Evolutionary conservation across 2,329 filamentous ascomycete genomes (phyloP).

Genomic region (Stemphylium beticola): DNA sequence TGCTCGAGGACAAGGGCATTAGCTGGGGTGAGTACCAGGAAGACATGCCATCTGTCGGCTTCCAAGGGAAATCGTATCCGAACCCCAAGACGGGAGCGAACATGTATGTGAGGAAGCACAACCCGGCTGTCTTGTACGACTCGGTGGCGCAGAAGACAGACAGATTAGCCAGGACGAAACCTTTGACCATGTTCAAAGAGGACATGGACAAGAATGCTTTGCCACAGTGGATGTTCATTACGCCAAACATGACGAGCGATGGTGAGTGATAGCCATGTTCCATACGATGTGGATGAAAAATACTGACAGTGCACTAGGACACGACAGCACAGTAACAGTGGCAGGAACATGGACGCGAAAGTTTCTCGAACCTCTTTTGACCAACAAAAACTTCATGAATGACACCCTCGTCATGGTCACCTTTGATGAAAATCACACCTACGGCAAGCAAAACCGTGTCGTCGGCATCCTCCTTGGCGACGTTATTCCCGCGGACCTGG

Average conservation of each 20-base stretch:
- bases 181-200: conserved; percentile 68
- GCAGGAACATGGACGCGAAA: conserved; percentile 71
- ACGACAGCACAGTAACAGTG: conserved; percentile 73
- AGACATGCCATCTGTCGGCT: conserved; percentile 76
- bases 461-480: conserved; percentile 76
- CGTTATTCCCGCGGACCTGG: conserved; percentile 68
- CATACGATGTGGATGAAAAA: not conserved
- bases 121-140: conserved; percentile 70
- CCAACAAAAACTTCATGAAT: conserved; percentile 73
- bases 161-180: conserved; percentile 74
- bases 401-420: conserved; percentile 77
- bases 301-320: conserved; percentile 41
- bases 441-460: conserved; percentile 70
- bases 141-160: conserved; percentile 64
- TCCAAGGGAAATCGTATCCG: conserved; percentile 64
- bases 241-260: conserved; percentile 75
- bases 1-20: conserved; percentile 51
- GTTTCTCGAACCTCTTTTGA: conserved; percentile 74
- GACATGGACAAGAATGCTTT: conserved; percentile 32
- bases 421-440: conserved; percentile 80
- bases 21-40: conserved; percentile 73
- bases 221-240: conserved; percentile 45
- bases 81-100: conserved; percentile 71
- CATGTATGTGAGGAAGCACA: conserved; percentile 85
- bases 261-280: conserved; percentile 47